Evolutionary conservation across 306 rosid genomes (phyloP).

Genomic region (Cucumis cinereus): DNA sequence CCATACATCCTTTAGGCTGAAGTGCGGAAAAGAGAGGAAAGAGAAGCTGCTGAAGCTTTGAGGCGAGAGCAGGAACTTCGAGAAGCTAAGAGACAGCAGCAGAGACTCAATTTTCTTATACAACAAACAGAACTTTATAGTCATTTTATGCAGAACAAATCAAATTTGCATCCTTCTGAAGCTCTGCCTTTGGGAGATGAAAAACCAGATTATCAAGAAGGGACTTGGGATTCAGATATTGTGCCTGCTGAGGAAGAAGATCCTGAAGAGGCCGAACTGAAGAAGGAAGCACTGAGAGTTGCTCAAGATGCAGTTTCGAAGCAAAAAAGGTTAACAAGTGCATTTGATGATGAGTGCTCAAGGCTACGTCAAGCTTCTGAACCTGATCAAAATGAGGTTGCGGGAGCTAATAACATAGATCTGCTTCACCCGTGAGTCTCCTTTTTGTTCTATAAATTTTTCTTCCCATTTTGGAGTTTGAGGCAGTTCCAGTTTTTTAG

Average conservation of each 20-base stretch:
- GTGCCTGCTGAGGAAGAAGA: slow-evolving; percentile 56
- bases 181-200: slow-evolving; percentile 39
- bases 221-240: slow-evolving; percentile 24
- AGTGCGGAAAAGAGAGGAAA: slow-evolving; percentile 87
- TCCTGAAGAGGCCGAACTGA: slow-evolving; percentile 82
- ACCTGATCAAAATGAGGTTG: slow-evolving; percentile 61
- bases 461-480: slow-evolving; percentile 7
- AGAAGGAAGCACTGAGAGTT: slow-evolving; percentile 86
- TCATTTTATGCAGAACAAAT: slow-evolving; percentile 97
- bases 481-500: slow-evolving; percentile 1
- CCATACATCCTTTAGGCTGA: slow-evolving; percentile 42
- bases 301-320: slow-evolving; percentile 98
- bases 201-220: slow-evolving; percentile 38
- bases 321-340: slow-evolving; percentile 74
- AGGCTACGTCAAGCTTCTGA: slow-evolving; percentile 72
- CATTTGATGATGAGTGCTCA: slow-evolving; percentile 76
- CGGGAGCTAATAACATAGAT: slow-evolving; percentile 92
- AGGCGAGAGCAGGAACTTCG: slow-evolving; percentile 93
- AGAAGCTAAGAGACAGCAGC: slow-evolving; percentile 98
- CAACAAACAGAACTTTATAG: slow-evolving; percentile 97
- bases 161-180: slow-evolving; percentile 59
- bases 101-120: slow-evolving; percentile 93
- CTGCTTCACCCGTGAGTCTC: slow-evolving; percentile 75
- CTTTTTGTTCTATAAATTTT: not conserved
- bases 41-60: slow-evolving; percentile 93